Conservation (phyloP, 352 stramenopile species). For the Globisporangium nunn region DNA sequence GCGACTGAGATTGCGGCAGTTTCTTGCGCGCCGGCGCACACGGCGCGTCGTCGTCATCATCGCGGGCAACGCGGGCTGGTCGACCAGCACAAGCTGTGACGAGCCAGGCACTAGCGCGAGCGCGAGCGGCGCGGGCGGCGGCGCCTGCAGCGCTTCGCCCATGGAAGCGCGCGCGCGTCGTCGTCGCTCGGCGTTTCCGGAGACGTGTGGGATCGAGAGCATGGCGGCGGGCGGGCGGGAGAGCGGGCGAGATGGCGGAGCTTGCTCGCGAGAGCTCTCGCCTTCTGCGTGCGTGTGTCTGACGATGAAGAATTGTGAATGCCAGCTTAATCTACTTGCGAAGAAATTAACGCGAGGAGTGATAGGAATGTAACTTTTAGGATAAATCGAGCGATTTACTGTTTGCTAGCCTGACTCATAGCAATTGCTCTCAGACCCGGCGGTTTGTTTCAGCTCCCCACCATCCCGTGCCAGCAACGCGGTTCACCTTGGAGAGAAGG, state of each 20-base stretch:
- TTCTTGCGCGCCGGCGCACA: slow-evolving; percentile 26
- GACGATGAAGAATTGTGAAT: too few species aligned
- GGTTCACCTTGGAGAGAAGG: too few species aligned
- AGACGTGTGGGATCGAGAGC: slow-evolving; percentile 26
- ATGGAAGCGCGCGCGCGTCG: background rate
- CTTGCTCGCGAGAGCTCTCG: too few species aligned
- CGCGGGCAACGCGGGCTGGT: background rate
- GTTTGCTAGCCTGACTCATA: too few species aligned
- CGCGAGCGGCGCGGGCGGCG: slow-evolving; percentile 1
- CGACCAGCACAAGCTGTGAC: slow-evolving; percentile 10
- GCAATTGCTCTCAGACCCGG: too few species aligned
- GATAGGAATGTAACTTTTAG: too few species aligned
- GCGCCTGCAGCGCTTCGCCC: background rate
- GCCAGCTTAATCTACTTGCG: too few species aligned
- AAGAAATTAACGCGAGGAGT: too few species aligned
- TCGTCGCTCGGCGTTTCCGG: slow-evolving; percentile 6
- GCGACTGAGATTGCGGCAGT: slow-evolving; percentile 31
- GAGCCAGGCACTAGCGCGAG: slow-evolving; percentile 9
- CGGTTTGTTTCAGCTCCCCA: too few species aligned
- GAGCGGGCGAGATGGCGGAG: background rate
- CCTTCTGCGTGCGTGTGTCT: too few species aligned
- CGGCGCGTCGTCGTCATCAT: slow-evolving; percentile 2
- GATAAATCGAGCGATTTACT: too few species aligned
- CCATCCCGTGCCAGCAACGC: too few species aligned
- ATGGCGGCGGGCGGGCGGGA: slow-evolving; percentile 6